A percentile compares a stretch with the other conserved stretches of the same genome.
Evolutionary conservation across 2,329 filamentous ascomycete genomes (phyloP).

Genomic region (Clarireedia sp.): DNA sequence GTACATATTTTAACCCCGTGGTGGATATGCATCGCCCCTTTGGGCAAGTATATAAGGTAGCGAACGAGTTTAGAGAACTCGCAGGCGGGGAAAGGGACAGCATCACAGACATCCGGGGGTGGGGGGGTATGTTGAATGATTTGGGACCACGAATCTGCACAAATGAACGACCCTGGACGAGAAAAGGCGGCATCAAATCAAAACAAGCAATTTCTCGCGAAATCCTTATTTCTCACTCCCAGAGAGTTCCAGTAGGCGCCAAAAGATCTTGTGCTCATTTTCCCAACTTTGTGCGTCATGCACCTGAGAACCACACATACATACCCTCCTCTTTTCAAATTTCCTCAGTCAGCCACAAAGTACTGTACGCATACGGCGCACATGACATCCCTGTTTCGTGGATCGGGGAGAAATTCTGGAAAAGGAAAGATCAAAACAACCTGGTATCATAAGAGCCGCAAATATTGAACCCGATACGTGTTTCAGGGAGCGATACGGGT

Average conservation of each 20-base stretch:
- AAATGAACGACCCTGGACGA: neutral
- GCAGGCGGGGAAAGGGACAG: neutral
- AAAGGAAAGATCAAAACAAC: neutral
- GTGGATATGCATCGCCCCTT: slow-evolving; percentile 1
- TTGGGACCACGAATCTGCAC: neutral
- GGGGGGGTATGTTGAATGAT: neutral
- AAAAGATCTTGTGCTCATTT: slow-evolving; percentile 1
- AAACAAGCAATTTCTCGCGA: slow-evolving; percentile 5
- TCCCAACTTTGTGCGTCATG: neutral
- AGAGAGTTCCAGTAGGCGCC: neutral
- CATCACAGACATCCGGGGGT: neutral
- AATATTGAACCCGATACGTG: neutral
- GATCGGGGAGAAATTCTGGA: neutral
- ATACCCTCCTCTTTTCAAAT: neutral
- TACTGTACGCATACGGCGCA: neutral
- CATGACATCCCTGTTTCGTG: neutral
- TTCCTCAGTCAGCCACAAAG: slow-evolving; percentile 7
- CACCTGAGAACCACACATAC: neutral
- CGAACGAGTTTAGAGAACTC: neutral
- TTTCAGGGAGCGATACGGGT: too few species aligned
- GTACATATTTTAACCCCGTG: slow-evolving; percentile 6
- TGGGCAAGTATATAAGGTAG: slow-evolving; percentile 7
- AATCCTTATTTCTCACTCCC: neutral
- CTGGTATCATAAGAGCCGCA: neutral
- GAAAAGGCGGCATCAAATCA: slow-evolving; percentile 3